Base-by-base conservation (phyloP, 129 eudicot genomes). In the Apium graveolens region DNA sequence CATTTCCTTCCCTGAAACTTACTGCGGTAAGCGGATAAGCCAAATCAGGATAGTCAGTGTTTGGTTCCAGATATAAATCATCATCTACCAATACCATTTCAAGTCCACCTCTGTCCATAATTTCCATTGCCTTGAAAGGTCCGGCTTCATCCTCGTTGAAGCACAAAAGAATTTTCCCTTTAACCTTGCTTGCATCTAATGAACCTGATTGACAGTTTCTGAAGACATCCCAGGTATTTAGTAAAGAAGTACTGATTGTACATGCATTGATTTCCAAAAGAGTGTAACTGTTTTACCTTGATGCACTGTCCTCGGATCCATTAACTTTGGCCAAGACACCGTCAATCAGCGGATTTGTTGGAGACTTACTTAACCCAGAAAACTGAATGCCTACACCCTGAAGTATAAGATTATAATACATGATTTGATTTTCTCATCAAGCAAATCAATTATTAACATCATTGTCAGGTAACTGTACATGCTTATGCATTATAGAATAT, bases 341-440 rank as follows among this genome's bases (percentile, higher is more conserved):
- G 44, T 78, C 75, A 45, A 84, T 81, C 78, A 94, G 76, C 0
- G 84, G 83, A 81, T 94, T 87, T 9, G 72, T 73, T 1, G 93
- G 87, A 46, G 91, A 78, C 66, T 76, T 86, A 18, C 81, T 16
- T 31, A 91, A 76, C 35, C 81, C 43, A 17, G 89, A 87, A 48
- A 89, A 91, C 78, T 88, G 88, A 60, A 94, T 89, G 75, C 89
- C 90, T 83, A 90, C 93, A 46, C 93, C 98, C 97, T 91, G 83
- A 68, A 66, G 66, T 84, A 55, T 24, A 24, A 21, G 65, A 55
- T 21, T 21, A 4, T 0, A 3, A 49, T 17, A 49, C 65, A 55
- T n/a, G n/a, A n/a, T n/a, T n/a, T n/a, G n/a, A n/a, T n/a, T n/a
- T n/a, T n/a, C n/a, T n/a, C n/a, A n/a, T 20, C 1, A 5, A 3